Evolutionary conservation across 352 stramenopile genomes (phyloP), one percentile per base, ranked within the genome.

Genomic region (Phytopythium litorale): DNA sequence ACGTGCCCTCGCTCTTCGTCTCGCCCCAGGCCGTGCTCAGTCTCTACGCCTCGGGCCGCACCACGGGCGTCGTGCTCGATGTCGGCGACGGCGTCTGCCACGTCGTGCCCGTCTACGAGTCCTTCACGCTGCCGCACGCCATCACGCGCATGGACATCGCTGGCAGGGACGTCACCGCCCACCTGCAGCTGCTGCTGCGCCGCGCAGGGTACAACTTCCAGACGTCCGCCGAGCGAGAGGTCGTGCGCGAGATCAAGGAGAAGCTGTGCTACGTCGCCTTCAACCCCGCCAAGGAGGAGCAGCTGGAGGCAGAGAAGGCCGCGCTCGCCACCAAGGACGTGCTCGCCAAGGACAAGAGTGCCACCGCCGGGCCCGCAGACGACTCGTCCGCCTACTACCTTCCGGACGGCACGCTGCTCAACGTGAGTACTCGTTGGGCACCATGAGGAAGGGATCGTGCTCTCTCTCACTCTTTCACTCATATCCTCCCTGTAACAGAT

Each of bases 181-280:
- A 94, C 54, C 58, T 96, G 58, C 84, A 94, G 73, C 64, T 91
- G 57, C 68, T 93, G 49, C 73, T 92, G 59, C 81, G 84, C 37
- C 79, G 81, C 13, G 73, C 76, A 5, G 91, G 91, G 0, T 94
- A 97, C 72, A 85, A 85, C 54, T 96, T 97, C 65, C 84, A 90
- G 64, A 96, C 89, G 25, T 96, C 88, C 15, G 88, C 91, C 19
- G 88, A 98, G 71, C 69, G 76, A 30, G 89, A 97, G 64, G 88
- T 97, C 45, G 86, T 95, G 52, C 72, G 87, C 15, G 83, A 96
- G 65, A 94, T 96, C 66, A 96, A 96, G 65, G 88, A 96, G 63
- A 91, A 91, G 58, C 78, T 92, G 23, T 94, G 75, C 64, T 92
- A 91, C 67, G 84, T 94, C 21, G 87, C 84, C 35, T 89, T 96